Evolutionary conservation across 2,329 filamentous ascomycete species (phyloP), one percentile per base, ranked within the genome.

Genomic region (Ceratocystiopsis sp.): DNA sequence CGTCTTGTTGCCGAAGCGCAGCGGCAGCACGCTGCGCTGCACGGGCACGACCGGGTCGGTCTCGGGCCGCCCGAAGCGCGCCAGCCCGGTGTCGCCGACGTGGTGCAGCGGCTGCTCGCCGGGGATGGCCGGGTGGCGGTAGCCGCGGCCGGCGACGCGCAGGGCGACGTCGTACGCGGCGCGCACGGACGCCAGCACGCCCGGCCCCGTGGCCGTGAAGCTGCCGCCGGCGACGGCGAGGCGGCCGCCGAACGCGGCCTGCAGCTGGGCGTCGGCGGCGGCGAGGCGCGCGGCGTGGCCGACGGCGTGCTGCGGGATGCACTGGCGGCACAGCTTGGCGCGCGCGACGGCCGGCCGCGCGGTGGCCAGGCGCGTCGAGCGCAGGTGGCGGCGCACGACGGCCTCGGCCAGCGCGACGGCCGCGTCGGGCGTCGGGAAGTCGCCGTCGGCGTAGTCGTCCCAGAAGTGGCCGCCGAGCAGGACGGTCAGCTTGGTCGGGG

Each of bases 381-480:
- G 68, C 6, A 96, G 66, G 54, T 96, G 87, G 17, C 85, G 71
- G 48, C 71, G 62, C 2, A 95, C 64, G 8, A 93, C 65, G 2
- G 66, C 60, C 48, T 73, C 72, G 33, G 87, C 85, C 71, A 89
- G 80, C 7, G 61, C 56, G 21, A 82, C 63, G 15, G 76, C 85
- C 50, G 82, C 70, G 14, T 78, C 66, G 48, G 78, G 68, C 41
- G 71, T 64, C 0, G 85, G 86, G 45, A 73, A 74, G 35, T 65
- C 62, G 11, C 46, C 42, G 1, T 52, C 42, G 21, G 48, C 53
- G 38, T 50, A 52, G 45, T 65, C 71, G 57, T 85, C 70, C 84
- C 84, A 96, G 72, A 84, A 85, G 61, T 95, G 86, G 1, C 91
- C 91, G 46, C 91, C 91, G 45, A 98, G 66, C 77, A 98, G 93